Percentiles rank a stretch among this genome's conserved stretches.
phyloP scores from a whole-genome alignment of 1,284 basidiomycete species.

The Trichosporon inkin region DNA sequence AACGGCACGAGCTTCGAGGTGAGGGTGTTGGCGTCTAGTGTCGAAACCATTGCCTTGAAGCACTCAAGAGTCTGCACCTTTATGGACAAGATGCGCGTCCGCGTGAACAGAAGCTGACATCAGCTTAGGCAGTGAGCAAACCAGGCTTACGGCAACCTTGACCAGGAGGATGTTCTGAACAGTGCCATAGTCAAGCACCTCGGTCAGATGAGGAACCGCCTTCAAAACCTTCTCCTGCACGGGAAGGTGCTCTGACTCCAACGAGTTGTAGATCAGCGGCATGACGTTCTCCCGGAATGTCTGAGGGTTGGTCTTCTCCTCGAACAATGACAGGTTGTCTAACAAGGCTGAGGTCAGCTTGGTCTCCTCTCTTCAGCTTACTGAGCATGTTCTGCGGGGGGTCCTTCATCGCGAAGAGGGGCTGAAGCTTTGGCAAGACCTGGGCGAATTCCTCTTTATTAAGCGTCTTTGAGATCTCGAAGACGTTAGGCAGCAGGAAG shows the following conservation, averaged over 20 bases:
- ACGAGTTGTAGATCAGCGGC: conserved; percentile 87
- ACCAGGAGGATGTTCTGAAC: conserved; percentile 81
- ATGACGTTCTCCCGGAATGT: conserved; percentile 90
- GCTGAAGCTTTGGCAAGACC: conserved; percentile 78
- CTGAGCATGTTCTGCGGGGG: conserved; percentile 94
- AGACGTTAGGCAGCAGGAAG: conserved; percentile 97
- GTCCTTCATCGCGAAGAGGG: conserved; percentile 85
- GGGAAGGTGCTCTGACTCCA: conserved; percentile 83
- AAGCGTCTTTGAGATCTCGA: conserved; percentile 76
- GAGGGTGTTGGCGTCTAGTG: conserved; percentile 82
- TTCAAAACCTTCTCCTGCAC: conserved; percentile 90
- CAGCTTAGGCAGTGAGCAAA: not conserved
- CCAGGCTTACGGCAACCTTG: conserved; percentile 68
- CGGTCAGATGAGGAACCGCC: conserved; percentile 79
- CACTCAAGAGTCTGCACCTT: conserved; percentile 86
- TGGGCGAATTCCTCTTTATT: conserved; percentile 75
- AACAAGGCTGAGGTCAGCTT: conserved; percentile 58
- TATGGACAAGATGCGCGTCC: conserved; percentile 76
- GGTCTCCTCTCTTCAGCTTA: conserved; percentile 21
- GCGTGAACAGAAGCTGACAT: conserved; percentile 74
- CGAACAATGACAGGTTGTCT: conserved; percentile 81
- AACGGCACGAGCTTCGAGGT: conserved; percentile 94
- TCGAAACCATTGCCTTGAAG: conserved; percentile 87
- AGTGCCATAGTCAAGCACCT: conserved; percentile 88
- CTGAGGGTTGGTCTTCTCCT: conserved; percentile 80